phyloP scores from a whole-genome alignment of 2,329 filamentous ascomycete genomes.

The Ophiostoma tasmaniense region DNA sequence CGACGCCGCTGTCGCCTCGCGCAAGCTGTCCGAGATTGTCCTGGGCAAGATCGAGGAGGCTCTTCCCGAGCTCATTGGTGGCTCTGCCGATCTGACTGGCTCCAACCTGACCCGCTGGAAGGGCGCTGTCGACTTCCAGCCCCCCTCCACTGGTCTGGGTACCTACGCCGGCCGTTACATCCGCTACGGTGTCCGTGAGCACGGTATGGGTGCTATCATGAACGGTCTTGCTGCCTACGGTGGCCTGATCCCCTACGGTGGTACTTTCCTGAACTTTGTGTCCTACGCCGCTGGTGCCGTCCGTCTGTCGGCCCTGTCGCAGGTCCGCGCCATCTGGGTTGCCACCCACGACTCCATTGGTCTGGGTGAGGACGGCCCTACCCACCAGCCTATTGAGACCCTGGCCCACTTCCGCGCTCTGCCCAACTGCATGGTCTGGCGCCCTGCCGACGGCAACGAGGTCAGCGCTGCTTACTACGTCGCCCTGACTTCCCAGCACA shows the following conservation, averaged over 20 bases:
- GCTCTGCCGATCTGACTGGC: conserved; percentile 94
- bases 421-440: conserved; percentile 99
- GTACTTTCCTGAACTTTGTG: conserved; percentile 99
- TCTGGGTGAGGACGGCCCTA: conserved; percentile 96
- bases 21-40: conserved; percentile 93
- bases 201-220: conserved; percentile 85
- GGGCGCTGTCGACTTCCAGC: conserved; percentile 94
- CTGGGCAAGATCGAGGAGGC: conserved; percentile 76
- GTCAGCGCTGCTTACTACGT: conserved; percentile 96
- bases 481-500: conserved; percentile 79
- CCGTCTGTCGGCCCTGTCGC: conserved; percentile 86
- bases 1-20: conserved; percentile 78
- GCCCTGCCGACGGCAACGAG: conserved; percentile 97
- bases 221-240: conserved; percentile 95
- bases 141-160: conserved; percentile 73
- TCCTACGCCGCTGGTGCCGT: conserved; percentile 94
- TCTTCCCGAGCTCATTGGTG: conserved; percentile 86
- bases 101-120: conserved; percentile 99
- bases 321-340: conserved; percentile 86
- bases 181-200: conserved; percentile 86
- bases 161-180: conserved; percentile 82
- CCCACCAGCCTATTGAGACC: conserved; percentile 98
- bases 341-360: conserved; percentile 99
- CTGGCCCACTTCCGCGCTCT: conserved; percentile 96
- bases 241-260: conserved; percentile 83